These are phyloP conservation scores for Rhizopogon sp. DNA, from an alignment of 768 basidiomycete genomes.

Conservation along the genomic window DNA sequence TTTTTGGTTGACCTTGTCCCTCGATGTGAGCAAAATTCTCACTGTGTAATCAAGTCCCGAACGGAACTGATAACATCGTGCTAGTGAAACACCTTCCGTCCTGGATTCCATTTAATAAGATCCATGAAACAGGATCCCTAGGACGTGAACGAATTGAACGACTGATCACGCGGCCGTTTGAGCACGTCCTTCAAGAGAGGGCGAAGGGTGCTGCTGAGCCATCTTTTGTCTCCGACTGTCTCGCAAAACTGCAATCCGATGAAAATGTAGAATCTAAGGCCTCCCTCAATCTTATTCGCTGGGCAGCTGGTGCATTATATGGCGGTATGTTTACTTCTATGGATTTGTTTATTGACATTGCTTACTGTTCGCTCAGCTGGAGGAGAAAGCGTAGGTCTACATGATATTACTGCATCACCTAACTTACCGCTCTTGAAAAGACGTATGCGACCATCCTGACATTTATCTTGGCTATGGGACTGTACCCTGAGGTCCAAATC, in stretches of 20 bases:
- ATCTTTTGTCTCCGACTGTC: conserved; percentile 14
- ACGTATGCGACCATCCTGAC: conserved; percentile 13
- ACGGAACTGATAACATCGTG: background rate
- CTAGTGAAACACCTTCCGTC: conserved; percentile 24
- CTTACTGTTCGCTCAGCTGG: background rate
- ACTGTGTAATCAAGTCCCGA: background rate
- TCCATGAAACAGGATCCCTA: conserved; percentile 5
- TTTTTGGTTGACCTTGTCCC: conserved; percentile 26
- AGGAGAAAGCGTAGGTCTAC: background rate
- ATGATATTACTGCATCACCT: background rate
- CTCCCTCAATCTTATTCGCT: conserved; percentile 2
- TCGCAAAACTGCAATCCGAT: background rate
- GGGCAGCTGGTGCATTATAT: conserved; percentile 16
- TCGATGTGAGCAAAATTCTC: conserved; percentile 9
- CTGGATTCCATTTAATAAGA: conserved; percentile 17
- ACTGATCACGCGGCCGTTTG: conserved; percentile 13
- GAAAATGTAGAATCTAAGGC: background rate
- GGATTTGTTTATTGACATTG: background rate
- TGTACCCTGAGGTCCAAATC: conserved; percentile 39
- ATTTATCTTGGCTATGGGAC: conserved; percentile 12
- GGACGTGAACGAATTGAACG: conserved; percentile 7
- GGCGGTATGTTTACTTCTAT: conserved; percentile 7
- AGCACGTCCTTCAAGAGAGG: conserved; percentile 17
- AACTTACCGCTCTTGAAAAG: conserved; percentile 1
- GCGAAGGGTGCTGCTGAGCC: conserved; percentile 9